phyloP scores from a whole-genome alignment of 2,329 filamentous ascomycete species.

The Aspergillus piperis region DNA sequence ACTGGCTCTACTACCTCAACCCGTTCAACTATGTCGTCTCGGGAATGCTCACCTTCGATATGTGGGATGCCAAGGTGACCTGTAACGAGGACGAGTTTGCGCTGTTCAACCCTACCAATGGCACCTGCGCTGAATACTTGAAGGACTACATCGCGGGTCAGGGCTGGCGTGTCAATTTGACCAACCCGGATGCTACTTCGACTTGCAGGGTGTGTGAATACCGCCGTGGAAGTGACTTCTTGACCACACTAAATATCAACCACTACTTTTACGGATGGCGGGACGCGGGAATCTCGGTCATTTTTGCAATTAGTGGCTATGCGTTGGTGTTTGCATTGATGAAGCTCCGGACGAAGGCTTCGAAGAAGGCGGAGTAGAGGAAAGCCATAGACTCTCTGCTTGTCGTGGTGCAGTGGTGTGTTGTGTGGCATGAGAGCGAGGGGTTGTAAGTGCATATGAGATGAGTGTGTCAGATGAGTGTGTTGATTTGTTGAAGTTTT shows the following conservation, averaged over 20 bases:
- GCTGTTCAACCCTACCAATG: constrained; percentile 42
- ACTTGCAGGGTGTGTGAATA: constrained; percentile 65
- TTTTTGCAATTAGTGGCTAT: constrained; percentile 60
- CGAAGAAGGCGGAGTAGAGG: constrained; percentile 37
- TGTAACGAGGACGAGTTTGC: constrained; percentile 55
- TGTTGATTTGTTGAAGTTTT: background rate
- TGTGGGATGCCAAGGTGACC: constrained; percentile 51
- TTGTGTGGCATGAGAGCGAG: too few relatives aligned
- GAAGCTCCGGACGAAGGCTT: constrained; percentile 41
- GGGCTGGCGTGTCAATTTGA: constrained; percentile 53
- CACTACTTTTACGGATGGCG: constrained; percentile 68
- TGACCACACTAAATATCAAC: constrained; percentile 60
- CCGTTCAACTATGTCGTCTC: constrained; percentile 65
- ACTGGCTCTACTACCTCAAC: constrained; percentile 64
- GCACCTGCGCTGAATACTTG: constrained; percentile 61
- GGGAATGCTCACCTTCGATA: constrained; percentile 54
- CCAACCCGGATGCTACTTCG: constrained; percentile 60
- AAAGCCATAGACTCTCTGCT: too few relatives aligned
- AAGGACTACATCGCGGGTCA: constrained; percentile 49
- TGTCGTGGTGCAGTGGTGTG: too few relatives aligned
- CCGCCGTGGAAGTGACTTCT: constrained; percentile 59
- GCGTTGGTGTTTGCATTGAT: constrained; percentile 47
- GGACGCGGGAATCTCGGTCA: constrained; percentile 60
- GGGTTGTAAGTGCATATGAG: too few relatives aligned
- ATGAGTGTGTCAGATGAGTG: background rate